phyloP scores from a whole-genome alignment of 2,329 filamentous ascomycete species.

The Coniochaeta pulveracea region DNA sequence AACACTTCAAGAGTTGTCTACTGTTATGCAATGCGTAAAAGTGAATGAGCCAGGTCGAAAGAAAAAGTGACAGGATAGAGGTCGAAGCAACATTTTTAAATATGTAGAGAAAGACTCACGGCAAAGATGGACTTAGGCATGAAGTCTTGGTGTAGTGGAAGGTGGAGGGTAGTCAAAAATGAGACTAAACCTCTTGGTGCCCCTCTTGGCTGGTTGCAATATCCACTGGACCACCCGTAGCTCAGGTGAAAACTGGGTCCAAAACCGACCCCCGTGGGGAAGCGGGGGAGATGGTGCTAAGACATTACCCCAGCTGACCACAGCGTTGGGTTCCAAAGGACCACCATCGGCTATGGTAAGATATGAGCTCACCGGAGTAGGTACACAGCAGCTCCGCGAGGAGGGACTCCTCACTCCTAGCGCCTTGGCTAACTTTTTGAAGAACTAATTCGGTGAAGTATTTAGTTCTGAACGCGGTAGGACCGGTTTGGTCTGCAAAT shows the following conservation, averaged over 20 bases:
- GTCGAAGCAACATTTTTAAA: neutral
- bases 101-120: neutral
- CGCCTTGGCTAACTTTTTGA: neutral
- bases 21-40: neutral
- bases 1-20: neutral
- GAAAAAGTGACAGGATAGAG: neutral
- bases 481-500: neutral
- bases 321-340: neutral
- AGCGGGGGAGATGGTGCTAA: neutral
- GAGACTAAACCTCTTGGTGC: neutral
- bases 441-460: neutral
- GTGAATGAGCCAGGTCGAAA: neutral
- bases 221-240: neutral
- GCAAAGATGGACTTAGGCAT: neutral
- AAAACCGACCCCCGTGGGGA: neutral
- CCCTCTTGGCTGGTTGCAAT: neutral
- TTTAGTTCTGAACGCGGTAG: neutral
- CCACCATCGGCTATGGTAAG: slow-evolving; percentile 1
- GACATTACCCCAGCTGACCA: neutral
- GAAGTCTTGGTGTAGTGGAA: neutral
- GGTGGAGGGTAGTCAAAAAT: neutral
- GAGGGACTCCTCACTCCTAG: neutral
- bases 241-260: neutral
- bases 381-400: neutral
- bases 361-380: neutral